Percentiles rank a stretch among this genome's conserved stretches.
phyloP scores from a whole-genome alignment of 805 yeast species.

The Wickerhamiella cacticola region DNA sequence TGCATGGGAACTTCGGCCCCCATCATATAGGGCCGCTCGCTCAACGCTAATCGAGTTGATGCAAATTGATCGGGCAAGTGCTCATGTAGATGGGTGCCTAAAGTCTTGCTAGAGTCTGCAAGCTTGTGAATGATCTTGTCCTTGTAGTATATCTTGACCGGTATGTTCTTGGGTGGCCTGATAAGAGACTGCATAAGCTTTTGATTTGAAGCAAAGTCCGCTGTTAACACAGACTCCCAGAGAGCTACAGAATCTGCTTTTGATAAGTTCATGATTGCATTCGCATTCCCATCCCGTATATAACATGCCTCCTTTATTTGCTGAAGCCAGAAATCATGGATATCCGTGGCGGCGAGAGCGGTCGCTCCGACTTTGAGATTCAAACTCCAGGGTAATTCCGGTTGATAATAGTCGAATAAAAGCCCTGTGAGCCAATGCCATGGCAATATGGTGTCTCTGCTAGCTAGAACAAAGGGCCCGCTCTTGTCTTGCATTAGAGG shows the following conservation, averaged over 20 bases:
- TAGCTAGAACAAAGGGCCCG: not conserved
- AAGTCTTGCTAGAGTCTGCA: slow-evolving; percentile 19
- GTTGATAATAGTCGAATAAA: slow-evolving; percentile 15
- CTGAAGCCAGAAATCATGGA: slow-evolving; percentile 53
- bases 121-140: slow-evolving; percentile 3
- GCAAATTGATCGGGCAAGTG: slow-evolving; percentile 40
- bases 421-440: slow-evolving; percentile 22
- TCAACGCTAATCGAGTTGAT: slow-evolving; percentile 28
- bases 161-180: slow-evolving; percentile 21
- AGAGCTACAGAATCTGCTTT: slow-evolving; percentile 45
- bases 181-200: slow-evolving; percentile 19
- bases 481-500: slow-evolving; percentile 11
- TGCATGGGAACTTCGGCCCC: slow-evolving; percentile 42
- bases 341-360: slow-evolving; percentile 16
- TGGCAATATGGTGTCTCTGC: slow-evolving; percentile 9
- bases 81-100: slow-evolving; percentile 34
- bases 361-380: not conserved
- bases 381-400: not conserved
- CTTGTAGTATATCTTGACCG: slow-evolving; percentile 25
- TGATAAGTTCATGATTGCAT: slow-evolving; percentile 65
- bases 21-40: slow-evolving; percentile 40
- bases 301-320: slow-evolving; percentile 74
- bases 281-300: slow-evolving; percentile 64
- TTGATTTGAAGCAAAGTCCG: slow-evolving; percentile 25
- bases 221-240: slow-evolving; percentile 33